A percentile compares a stretch with the other conserved stretches of the same genome.
These are phyloP conservation scores for Talaromyces sp. DNA, from an alignment of 2,329 filamentous ascomycete genomes.

Conservation along the genomic window DNA sequence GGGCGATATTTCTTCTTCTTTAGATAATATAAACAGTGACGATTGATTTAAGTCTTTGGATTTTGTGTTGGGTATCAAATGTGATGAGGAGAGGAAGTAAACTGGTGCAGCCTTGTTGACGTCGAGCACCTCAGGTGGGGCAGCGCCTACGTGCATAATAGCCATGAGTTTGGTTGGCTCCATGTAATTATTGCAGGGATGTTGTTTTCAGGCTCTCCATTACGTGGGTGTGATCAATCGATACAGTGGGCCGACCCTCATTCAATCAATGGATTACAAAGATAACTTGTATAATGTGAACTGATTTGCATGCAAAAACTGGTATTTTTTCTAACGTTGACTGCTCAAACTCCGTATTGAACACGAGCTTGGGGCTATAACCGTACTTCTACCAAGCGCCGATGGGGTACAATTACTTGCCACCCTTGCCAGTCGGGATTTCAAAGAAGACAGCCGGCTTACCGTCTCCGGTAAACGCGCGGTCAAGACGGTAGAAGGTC, in stretches of 20 bases:
- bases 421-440: conserved; percentile 61
- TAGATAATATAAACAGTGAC: neutral
- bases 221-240: neutral
- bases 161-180: neutral
- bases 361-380: no score
- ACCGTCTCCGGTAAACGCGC: conserved; percentile 49
- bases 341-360: neutral
- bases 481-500: conserved; percentile 85
- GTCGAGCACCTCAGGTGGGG: neutral
- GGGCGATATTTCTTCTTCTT: neutral
- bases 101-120: neutral
- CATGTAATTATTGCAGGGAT: neutral
- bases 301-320: neutral
- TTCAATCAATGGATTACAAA: no score
- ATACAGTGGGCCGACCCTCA: neutral
- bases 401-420: neutral
- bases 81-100: neutral
- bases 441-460: conserved; percentile 61
- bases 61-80: neutral
- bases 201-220: neutral
- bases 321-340: neutral
- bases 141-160: neutral
- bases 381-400: neutral
- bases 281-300: neutral
- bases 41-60: neutral